phyloP scores from a whole-genome alignment of 257 asterid species.

The Coffea eugenioides region DNA sequence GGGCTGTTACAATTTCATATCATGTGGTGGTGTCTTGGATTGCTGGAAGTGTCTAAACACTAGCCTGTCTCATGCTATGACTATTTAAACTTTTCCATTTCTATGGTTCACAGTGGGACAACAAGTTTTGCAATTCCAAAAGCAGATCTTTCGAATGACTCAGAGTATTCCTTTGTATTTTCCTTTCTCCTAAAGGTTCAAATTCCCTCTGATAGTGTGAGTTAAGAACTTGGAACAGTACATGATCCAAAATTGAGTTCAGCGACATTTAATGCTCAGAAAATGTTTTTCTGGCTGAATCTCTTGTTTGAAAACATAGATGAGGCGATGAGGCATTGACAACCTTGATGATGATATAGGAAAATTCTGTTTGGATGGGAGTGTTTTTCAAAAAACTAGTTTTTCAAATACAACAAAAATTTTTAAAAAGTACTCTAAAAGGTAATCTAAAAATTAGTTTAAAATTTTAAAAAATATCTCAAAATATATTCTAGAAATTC shows the following conservation, averaged over 20 bases:
- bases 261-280: not conserved
- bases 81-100: not conserved
- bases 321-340: not conserved
- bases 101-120: not conserved
- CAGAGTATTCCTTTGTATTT: not conserved
- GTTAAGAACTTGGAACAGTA: not conserved
- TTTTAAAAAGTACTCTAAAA: too few species aligned
- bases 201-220: not conserved
- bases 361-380: not conserved
- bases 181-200: not conserved
- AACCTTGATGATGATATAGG: not conserved
- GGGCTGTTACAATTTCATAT: not conserved
- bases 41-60: too few species aligned
- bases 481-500: too few species aligned
- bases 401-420: too few species aligned
- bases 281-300: not conserved
- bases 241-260: not conserved
- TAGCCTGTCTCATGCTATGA: not conserved
- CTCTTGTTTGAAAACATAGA: not conserved
- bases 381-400: too few species aligned
- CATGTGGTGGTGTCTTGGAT: not conserved
- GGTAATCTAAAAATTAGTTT: too few species aligned
- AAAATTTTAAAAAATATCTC: too few species aligned
- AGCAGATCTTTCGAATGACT: not conserved
- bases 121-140: not conserved